These are phyloP conservation scores for Mollisia scopiformis DNA, from an alignment of 2,329 filamentous ascomycete species.

Conservation along the genomic window DNA sequence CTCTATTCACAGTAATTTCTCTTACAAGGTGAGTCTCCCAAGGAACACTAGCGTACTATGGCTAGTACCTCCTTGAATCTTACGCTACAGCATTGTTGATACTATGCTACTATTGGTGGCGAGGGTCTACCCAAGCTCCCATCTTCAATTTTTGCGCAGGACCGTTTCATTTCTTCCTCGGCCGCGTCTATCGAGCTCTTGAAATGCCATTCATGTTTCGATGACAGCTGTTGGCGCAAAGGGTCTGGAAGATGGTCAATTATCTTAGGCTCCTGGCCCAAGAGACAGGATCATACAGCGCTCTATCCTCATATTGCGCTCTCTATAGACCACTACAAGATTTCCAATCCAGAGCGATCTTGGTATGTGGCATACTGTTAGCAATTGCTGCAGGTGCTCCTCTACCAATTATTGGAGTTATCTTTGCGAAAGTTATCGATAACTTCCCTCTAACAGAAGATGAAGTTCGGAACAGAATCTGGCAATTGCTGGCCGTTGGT, in stretches of 20 bases:
- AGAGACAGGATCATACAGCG: constrained; percentile 45
- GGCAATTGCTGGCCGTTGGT: constrained; percentile 40
- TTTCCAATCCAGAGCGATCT: constrained; percentile 37
- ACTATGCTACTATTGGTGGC: not conserved
- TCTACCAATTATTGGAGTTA: constrained; percentile 64
- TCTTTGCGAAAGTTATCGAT: constrained; percentile 67
- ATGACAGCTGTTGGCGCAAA: constrained; percentile 15
- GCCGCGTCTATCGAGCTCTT: not conserved
- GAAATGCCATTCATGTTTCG: constrained; percentile 8
- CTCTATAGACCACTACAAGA: constrained; percentile 49
- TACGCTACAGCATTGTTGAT: not conserved
- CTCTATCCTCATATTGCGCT: constrained; percentile 49
- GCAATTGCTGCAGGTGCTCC: constrained; percentile 63
- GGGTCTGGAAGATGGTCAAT: constrained; percentile 17
- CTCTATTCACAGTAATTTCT: too few species aligned
- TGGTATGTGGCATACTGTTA: constrained; percentile 44
- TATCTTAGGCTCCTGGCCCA: constrained; percentile 31
- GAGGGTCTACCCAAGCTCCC: not conserved
- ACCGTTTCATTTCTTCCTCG: not conserved
- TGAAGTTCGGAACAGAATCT: constrained; percentile 43
- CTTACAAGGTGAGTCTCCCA: too few species aligned
- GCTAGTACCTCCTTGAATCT: too few species aligned
- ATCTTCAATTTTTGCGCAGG: not conserved
- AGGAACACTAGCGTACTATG: too few species aligned
- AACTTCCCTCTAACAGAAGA: constrained; percentile 52